These are phyloP conservation scores for Populus simonii DNA, from an alignment of 345 rosid genomes.

Conservation along the genomic window DNA sequence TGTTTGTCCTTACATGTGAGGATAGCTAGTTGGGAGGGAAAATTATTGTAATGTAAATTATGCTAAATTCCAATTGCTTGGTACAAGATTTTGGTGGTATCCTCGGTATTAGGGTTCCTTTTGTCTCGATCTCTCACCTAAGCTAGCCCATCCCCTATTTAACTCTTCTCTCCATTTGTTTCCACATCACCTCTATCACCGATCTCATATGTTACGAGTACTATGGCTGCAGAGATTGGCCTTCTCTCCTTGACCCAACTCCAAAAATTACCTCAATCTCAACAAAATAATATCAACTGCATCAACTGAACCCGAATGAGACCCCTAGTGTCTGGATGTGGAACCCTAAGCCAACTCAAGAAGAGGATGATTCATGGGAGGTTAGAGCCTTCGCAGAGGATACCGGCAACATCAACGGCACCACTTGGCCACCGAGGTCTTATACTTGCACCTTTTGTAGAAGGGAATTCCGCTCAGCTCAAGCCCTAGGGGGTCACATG, in stretches of 20 bases:
- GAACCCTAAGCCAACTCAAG: conserved; percentile 55
- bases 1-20: conserved; percentile 20
- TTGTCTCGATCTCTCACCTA: conserved; percentile 30
- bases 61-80: conserved; percentile 33
- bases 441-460: conserved; percentile 91
- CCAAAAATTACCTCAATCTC: conserved; percentile 30
- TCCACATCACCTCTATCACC: conserved; percentile 29
- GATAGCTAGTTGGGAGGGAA: conserved; percentile 23
- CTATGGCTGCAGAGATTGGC: conserved; percentile 52
- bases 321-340: conserved; percentile 42
- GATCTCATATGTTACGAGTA: conserved; percentile 15
- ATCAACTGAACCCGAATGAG: conserved; percentile 16
- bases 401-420: conserved; percentile 61
- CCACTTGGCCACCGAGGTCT: conserved; percentile 97
- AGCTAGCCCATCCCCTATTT: conserved; percentile 34
- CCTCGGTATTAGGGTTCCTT: conserved; percentile 32
- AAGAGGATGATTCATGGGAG: conserved; percentile 92
- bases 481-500: conserved; percentile 99
- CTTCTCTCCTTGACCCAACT: conserved; percentile 37
- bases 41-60: conserved; percentile 17
- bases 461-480: conserved; percentile 93
- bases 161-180: conserved; percentile 30
- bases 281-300: conserved; percentile 13
- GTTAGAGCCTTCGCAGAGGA: conserved; percentile 89
- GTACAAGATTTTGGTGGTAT: conserved; percentile 31